Percentiles rank a stretch among this genome's conserved stretches.
Evolutionary conservation across 208 protist species (phyloP).

Genomic region (Leishmania tropica): DNA sequence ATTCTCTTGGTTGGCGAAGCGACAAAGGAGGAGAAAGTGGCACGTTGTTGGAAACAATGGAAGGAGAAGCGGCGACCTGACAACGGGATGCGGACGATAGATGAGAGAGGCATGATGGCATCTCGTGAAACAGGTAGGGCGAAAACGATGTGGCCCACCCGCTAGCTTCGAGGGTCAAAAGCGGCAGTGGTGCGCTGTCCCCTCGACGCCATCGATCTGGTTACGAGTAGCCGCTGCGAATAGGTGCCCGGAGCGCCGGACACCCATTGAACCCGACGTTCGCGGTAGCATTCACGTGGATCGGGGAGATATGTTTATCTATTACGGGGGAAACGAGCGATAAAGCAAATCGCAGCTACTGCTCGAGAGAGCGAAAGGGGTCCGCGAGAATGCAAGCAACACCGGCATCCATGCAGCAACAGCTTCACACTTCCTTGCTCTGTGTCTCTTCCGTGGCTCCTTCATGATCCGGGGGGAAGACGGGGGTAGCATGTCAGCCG

Average conservation of each 20-base stretch:
- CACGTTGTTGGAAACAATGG: neutral
- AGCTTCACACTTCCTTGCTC: neutral
- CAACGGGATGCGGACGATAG: too few species aligned
- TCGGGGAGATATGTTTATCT: too few species aligned
- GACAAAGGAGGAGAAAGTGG: neutral
- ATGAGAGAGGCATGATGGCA: too few species aligned
- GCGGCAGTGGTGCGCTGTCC: neutral
- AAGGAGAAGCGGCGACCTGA: neutral
- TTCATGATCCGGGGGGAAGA: neutral
- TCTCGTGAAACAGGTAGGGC: too few species aligned
- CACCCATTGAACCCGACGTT: neutral
- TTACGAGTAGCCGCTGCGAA: neutral
- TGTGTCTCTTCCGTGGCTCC: neutral
- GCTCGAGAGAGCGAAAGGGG: neutral
- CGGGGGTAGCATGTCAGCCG: neutral
- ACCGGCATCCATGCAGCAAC: neutral
- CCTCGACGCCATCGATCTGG: too few species aligned
- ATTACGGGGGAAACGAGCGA: neutral
- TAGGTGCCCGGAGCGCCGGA: neutral
- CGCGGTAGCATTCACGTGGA: neutral
- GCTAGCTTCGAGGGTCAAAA: neutral
- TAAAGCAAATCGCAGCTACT: conserved; percentile 1
- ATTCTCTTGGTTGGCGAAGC: neutral
- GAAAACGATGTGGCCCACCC: neutral
- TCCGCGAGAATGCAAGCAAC: neutral